Conservation (phyloP, 2,329 filamentous ascomycete genomes). For the Tolypocladium tundrense region DNA sequence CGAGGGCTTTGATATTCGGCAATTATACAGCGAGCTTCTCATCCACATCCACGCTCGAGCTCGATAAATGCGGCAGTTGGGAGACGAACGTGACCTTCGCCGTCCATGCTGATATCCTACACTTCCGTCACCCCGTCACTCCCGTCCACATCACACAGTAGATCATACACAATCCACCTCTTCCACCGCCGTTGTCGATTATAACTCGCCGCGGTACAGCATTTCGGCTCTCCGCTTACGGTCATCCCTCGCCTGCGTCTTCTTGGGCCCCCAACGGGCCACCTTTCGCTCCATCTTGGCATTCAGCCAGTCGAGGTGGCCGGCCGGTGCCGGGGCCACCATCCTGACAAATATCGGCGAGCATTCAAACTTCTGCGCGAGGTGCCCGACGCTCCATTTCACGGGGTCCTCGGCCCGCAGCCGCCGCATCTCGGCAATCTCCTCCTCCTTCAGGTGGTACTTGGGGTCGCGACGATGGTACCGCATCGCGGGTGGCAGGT, state of each 20-base stretch:
- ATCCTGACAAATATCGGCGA: conserved; percentile 47
- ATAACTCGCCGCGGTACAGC: conserved; percentile 42
- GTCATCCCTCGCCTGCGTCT: conserved; percentile 44
- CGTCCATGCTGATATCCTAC: conserved; percentile 1
- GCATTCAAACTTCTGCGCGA: conserved; percentile 47
- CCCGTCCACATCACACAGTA: background rate
- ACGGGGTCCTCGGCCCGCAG: conserved; percentile 43
- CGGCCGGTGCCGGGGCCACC: conserved; percentile 37
- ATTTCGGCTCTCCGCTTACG: conserved; percentile 41
- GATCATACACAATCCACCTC: background rate
- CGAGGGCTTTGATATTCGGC: background rate
- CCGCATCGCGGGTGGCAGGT: conserved; percentile 24
- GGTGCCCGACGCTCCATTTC: conserved; percentile 41
- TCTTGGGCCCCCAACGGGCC: conserved; percentile 47
- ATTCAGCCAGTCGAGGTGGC: conserved; percentile 36
- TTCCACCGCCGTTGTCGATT: conserved; percentile 7
- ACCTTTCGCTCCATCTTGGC: conserved; percentile 36
- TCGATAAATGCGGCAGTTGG: background rate
- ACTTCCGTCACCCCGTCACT: background rate
- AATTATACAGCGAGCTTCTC: conserved; percentile 1
- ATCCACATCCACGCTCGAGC: background rate
- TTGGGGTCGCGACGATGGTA: conserved; percentile 24
- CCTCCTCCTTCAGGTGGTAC: conserved; percentile 43
- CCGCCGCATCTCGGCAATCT: conserved; percentile 50
- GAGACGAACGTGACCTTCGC: background rate